phyloP scores from a whole-genome alignment of 768 basidiomycete species.

The Suillus hirtellus region DNA sequence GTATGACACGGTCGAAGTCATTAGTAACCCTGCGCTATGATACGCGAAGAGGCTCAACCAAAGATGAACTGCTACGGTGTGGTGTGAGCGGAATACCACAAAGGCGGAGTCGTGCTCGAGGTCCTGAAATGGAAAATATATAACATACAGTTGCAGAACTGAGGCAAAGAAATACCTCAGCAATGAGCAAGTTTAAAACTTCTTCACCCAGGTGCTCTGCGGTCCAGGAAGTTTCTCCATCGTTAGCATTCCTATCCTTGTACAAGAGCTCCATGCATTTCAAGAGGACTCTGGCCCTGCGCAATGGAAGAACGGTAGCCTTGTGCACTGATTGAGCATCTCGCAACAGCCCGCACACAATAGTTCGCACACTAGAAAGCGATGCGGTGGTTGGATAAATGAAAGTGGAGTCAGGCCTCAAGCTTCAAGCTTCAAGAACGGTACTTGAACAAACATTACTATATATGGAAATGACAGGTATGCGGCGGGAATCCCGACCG shows the following conservation, averaged over 20 bases:
- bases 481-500: too few species aligned
- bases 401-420: too few species aligned
- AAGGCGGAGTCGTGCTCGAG: conserved; percentile 31
- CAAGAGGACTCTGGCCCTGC: too few species aligned
- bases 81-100: conserved; percentile 40
- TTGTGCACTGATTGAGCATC: conserved; percentile 32
- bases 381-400: too few species aligned
- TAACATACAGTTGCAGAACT: neutral
- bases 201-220: conserved; percentile 40
- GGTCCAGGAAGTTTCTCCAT: conserved; percentile 25
- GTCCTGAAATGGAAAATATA: conserved; percentile 23
- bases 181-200: conserved; percentile 39
- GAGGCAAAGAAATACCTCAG: conserved; percentile 35
- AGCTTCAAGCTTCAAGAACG: too few species aligned
- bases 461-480: too few species aligned
- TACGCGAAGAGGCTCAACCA: conserved; percentile 76
- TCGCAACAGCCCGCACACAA: conserved; percentile 44
- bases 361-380: conserved; percentile 37
- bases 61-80: conserved; percentile 56
- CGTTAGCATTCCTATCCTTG: too few species aligned
- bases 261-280: too few species aligned
- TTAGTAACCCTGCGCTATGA: conserved; percentile 45
- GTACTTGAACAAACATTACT: too few species aligned
- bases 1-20: conserved; percentile 45
- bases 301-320: too few species aligned